Evolutionary conservation across 352 stramenopile genomes (phyloP), one percentile per base, ranked within the genome.

Genomic region (Globisporangium iwayamae): DNA sequence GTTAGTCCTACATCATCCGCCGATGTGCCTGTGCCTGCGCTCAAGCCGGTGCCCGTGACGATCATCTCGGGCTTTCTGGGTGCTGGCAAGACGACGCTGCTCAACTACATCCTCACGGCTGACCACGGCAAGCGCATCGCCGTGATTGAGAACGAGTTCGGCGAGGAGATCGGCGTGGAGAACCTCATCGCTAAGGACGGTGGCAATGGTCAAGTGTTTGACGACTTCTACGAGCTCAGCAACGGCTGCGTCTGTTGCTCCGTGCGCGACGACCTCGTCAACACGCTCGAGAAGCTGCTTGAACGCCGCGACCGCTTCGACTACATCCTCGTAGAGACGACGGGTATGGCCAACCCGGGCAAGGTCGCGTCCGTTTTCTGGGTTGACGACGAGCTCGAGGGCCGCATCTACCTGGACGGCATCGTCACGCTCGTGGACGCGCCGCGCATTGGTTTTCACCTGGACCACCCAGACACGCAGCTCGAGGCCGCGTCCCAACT

Each of bases 81-180:
- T 11, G 91, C 85, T 6, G 97, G 97, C 18, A 99, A 99, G 76
- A 99, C 97, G 38, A 99, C 96, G 22, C 78, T 99, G 28, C 83
- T 99, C n/a, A 97, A 98, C 74, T 93, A 97, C 68, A 99, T 99
- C 52, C 71, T 99, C 32, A 91, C 83, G 16, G 92, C 89, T 30
- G 63, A 67, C 4, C 95, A 99, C 64, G 95, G 93, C 16, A 96
- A 95, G 74, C 95, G 93, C 65, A 96, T 99, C 60, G 96, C 97
- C 1, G 96, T 99, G 34, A 98, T 99, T 69, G 97, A 99, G 75
- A 99, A 99, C 79, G 97, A 99, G 72, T 99, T 99, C 72, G 97
- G 97, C 38, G 93, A 98, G 54, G 88, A 99, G 62, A 87, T 96
- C 28, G 87, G 98, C 46, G 96, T 98, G 34, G 93, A 99, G 67